These are phyloP conservation scores for Cytospora mali DNA, from an alignment of 2,329 filamentous ascomycete genomes.

Conservation along the genomic window DNA sequence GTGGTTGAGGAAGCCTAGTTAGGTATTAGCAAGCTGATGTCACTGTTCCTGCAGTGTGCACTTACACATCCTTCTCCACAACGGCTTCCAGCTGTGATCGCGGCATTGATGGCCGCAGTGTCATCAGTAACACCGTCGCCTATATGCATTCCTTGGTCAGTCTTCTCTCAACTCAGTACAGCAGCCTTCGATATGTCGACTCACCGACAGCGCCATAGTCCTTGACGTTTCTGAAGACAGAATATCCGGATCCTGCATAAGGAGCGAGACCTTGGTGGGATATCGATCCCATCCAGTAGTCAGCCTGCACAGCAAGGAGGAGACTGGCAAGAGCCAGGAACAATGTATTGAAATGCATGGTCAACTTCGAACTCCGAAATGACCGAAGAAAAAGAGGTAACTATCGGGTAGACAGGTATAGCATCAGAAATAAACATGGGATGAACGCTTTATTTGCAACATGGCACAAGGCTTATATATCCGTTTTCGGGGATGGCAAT, in stretches of 20 bases:
- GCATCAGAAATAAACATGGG: conserved; percentile 10
- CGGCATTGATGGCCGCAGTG: conserved; percentile 49
- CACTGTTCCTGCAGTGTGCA: conserved; percentile 2
- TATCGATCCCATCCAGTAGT: conserved; percentile 39
- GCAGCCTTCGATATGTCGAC: background rate
- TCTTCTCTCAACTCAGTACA: background rate
- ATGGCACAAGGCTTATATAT: conserved; percentile 24
- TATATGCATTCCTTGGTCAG: conserved; percentile 29
- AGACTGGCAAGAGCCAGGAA: conserved; percentile 37
- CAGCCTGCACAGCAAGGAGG: conserved; percentile 33
- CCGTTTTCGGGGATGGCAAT: background rate
- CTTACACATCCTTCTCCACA: conserved; percentile 48
- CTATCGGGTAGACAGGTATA: background rate
- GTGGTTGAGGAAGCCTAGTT: conserved; percentile 44
- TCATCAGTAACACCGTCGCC: conserved; percentile 50
- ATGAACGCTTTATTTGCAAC: conserved; percentile 18
- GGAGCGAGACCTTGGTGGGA: conserved; percentile 48
- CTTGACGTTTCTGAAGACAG: conserved; percentile 52
- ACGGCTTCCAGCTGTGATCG: conserved; percentile 45
- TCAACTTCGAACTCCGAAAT: conserved; percentile 11
- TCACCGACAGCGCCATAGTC: conserved; percentile 48
- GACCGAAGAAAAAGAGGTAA: conserved; percentile 1
- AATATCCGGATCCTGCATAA: conserved; percentile 44
- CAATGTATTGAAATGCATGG: conserved; percentile 35
- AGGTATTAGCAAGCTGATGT: conserved; percentile 17